Evolutionary conservation across 1,284 basidiomycete species (phyloP), one percentile per base, ranked within the genome.

Genomic region (Phellinidium pouzarii): DNA sequence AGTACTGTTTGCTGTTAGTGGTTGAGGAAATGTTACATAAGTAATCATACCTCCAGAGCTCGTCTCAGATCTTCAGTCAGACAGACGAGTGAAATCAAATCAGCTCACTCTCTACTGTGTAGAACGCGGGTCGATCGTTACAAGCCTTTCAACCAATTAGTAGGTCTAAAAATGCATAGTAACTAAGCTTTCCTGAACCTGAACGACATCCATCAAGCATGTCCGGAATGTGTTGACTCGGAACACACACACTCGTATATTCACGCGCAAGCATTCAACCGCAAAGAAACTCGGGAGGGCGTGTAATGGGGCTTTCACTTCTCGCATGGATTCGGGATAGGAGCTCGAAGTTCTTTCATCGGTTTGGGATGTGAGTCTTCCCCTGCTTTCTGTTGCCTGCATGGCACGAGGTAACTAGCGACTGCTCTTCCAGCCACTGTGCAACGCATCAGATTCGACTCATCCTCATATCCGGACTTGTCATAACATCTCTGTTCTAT

Each of bases 401-500:
- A 7, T 23, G 14, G 17, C 27, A 34, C 45, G 38, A 34, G 9
- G 3, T 34, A 34, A 34, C 31, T 31, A 31, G 12, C 29, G 19
- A 1, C 34, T 23, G 23, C 31, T 17, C 40, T 11, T 9, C 36
- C 62, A 91, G 88, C 52, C 87, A 91, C 64, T 91, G 87, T 62
- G 87, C 89, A 57, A 89, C 85, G 4, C 89, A 92, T 66, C 91
- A 96, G 73, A 94, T 95, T 52, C 84, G 93, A 49, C 87, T 96
- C 31, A 87, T 99, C 61, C 79, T 99, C 57, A 86, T 96, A 55
- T 95, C 92, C 53, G 87, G 89, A 55, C 78, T 97, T 56, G 91
- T 98, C 63, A 97, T 99, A 71, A 95, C 94, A 44, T 93, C 91
- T 38, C 82, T 99, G 47, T 91, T 95, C 66, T 97, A 94, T 62